Evolutionary conservation across 306 rosid genomes (phyloP).

Genomic region (Inga leiocalycina): DNA sequence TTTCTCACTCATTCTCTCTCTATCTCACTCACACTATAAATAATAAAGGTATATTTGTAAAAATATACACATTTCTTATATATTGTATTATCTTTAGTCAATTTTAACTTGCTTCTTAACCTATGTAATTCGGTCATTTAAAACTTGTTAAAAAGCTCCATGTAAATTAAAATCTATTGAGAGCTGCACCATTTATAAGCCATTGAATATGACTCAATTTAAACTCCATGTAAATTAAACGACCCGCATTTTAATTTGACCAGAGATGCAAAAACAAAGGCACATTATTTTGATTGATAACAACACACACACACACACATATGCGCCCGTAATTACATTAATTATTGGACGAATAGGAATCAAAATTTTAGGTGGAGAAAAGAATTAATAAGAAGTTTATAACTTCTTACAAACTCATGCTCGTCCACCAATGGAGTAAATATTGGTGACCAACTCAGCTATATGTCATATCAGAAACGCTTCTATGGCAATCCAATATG

Average conservation of each 20-base stretch:
- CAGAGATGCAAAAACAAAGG: neutral
- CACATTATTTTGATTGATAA: neutral
- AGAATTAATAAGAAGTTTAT: no score
- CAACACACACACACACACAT: neutral
- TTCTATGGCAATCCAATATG: conserved; percentile 47
- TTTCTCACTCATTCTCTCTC: no score
- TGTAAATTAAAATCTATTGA: neutral
- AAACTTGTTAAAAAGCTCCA: no score
- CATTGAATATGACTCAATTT: neutral
- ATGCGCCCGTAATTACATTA: no score
- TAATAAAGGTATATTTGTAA: no score
- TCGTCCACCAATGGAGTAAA: neutral
- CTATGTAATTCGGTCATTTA: no score
- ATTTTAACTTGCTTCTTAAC: no score
- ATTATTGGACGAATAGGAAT: neutral
- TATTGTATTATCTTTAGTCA: no score
- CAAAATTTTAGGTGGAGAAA: neutral
- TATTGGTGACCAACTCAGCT: neutral
- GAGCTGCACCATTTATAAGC: no score
- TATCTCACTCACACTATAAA: no score
- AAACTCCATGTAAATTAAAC: neutral
- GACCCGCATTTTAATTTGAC: neutral
- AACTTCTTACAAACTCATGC: no score
- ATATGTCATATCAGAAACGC: conserved; percentile 25
- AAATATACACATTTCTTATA: no score